Evolutionary conservation across 805 yeast genomes (phyloP), one percentile per base, ranked within the genome.

Genomic region (Tetrapisispora fleetii): DNA sequence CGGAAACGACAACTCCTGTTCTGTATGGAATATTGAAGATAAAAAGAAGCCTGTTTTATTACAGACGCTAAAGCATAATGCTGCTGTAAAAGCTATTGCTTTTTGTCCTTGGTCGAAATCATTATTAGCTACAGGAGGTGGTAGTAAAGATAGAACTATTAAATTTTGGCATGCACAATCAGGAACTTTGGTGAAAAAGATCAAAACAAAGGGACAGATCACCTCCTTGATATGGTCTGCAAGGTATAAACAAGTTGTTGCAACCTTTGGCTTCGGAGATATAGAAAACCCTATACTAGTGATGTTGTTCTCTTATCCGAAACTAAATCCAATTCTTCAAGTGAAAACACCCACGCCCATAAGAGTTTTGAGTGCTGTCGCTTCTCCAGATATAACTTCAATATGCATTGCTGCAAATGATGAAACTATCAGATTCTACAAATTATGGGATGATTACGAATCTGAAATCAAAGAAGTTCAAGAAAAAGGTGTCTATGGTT

Each of bases 71-170:
- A 77, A 74, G 1, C 97, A 90, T 58, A 68, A 71, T 2, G 95
- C 96, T 1, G 97, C 97, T 0, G 90, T 90, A 0, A 89, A 89
- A 57, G 97, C 96, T 0, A 70, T 90, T 41, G 84, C 91, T 3
- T 90, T 78, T 57, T 90, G 96, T 60, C 97, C 97, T 0, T 89
- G 96, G 96, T 75, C 87, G 18, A 79, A 79, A 14, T 74, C 83
- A 2, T 66, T 90, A 9, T 63, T 90, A 35, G 96, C 91, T 0
- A 88, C 96, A 0, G 97, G 97, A 0, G 96, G 93, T 2, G 97
- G 97, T 0, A 78, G 83, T 19, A 81, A 79, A 56, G 97, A 90
- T 62, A 69, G 90, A 45, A 75, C 75, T n/a, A 77, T 89, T 9
- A 65, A 90, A 50, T 87, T 88, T 62, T 89, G 96, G 96, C 95